These are phyloP conservation scores for Jacaranda copaia DNA, from an alignment of 257 asterid genomes.

Conservation along the genomic window DNA sequence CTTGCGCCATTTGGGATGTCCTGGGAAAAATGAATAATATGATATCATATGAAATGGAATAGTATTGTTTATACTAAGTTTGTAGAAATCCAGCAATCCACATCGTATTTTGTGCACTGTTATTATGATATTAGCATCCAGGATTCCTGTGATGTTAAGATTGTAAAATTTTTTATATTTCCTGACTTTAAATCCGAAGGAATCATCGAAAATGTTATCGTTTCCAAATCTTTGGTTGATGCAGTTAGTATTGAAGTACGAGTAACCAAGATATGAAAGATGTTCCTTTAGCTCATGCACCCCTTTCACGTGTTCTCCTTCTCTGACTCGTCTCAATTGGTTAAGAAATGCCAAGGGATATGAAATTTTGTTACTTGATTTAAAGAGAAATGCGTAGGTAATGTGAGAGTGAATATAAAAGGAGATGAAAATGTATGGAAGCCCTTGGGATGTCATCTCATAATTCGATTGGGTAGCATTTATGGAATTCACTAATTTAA, in stretches of 20 bases:
- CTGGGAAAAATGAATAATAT: constrained; percentile 12
- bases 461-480: neutral
- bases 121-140: constrained; percentile 19
- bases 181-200: constrained; percentile 3
- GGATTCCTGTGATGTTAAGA: constrained; percentile 15
- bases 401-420: neutral
- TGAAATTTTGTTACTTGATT: constrained; percentile 15
- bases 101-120: constrained; percentile 22
- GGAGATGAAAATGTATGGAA: neutral
- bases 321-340: constrained; percentile 18
- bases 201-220: neutral
- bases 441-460: constrained; percentile 7
- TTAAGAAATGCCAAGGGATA: neutral
- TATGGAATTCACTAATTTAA: neutral
- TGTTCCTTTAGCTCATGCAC: constrained; percentile 25
- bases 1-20: constrained; percentile 28
- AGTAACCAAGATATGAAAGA: constrained; percentile 26
- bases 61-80: neutral
- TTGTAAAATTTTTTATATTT: constrained; percentile 21
- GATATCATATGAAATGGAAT: constrained; percentile 5
- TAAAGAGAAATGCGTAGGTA: neutral
- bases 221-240: neutral
- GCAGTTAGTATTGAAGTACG: neutral
- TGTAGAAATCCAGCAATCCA: constrained; percentile 30
- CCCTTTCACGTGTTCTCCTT: neutral